These are phyloP conservation scores for Candida orba DNA, from an alignment of 805 yeast genomes.

Conservation along the genomic window DNA sequence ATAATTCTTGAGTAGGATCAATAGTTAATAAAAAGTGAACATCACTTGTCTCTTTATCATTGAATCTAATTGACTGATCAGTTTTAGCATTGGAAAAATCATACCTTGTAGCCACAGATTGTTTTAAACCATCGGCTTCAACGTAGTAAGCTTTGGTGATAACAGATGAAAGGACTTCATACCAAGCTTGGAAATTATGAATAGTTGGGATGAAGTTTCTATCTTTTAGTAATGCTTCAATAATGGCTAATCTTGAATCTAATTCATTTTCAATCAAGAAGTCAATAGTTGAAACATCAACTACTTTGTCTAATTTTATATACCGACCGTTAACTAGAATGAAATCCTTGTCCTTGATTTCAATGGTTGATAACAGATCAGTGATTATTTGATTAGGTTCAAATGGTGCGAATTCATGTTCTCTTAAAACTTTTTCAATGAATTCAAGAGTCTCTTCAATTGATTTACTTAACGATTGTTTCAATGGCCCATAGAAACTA, in stretches of 20 bases:
- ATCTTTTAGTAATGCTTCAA: constrained; percentile 21
- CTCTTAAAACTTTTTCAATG: constrained; percentile 8
- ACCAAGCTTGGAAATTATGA: constrained; percentile 32
- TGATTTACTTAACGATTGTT: constrained; percentile 13
- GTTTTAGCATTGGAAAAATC: constrained; percentile 32
- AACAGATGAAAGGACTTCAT: constrained; percentile 38
- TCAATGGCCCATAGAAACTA: constrained; percentile 15
- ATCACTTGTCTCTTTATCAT: constrained; percentile 24
- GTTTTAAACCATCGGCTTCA: constrained; percentile 22
- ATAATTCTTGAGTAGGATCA: constrained; percentile 65
- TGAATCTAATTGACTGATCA: constrained; percentile 18
- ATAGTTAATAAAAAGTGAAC: constrained; percentile 54
- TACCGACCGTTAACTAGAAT: constrained; percentile 50
- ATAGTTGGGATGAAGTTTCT: constrained; percentile 8
- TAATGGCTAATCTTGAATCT: constrained; percentile 34
- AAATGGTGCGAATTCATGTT: constrained; percentile 10
- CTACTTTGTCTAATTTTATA: constrained; percentile 28
- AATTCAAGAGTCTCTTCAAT: constrained; percentile 11
- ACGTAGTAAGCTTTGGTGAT: constrained; percentile 38
- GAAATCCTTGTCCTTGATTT: constrained; percentile 31
- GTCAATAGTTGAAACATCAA: constrained; percentile 26
- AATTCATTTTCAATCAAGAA: constrained; percentile 41
- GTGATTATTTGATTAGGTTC: constrained; percentile 5
- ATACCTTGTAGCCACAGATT: constrained; percentile 38
- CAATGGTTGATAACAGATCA: constrained; percentile 24